These are phyloP conservation scores for Alternaria conjuncta DNA, from an alignment of 2,329 filamentous ascomycete species.

Conservation along the genomic window DNA sequence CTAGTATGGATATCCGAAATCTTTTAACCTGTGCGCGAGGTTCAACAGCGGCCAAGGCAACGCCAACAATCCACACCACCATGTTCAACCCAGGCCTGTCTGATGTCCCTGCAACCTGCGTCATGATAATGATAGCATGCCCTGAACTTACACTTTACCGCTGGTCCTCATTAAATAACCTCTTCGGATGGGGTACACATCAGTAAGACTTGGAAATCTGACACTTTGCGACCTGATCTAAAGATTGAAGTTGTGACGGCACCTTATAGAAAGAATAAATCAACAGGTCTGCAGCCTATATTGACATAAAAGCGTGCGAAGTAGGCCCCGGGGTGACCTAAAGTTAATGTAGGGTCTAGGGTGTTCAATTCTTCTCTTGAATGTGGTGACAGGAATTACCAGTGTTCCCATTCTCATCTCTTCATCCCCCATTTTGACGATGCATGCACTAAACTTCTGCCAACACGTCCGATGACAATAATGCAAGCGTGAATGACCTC, in stretches of 20 bases:
- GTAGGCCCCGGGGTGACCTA: too few relatives aligned
- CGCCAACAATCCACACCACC: background rate
- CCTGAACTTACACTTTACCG: background rate
- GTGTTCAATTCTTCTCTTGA: too few relatives aligned
- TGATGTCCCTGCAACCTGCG: background rate
- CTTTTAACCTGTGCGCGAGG: background rate
- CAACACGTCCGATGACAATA: background rate
- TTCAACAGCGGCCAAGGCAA: background rate
- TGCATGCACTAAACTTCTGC: background rate
- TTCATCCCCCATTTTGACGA: background rate
- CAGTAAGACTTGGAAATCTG: background rate
- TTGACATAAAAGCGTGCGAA: too few relatives aligned
- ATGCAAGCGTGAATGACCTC: background rate
- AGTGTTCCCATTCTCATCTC: background rate
- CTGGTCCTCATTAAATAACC: background rate
- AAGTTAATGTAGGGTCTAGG: too few relatives aligned
- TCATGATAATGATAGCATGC: background rate
- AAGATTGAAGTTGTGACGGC: too few relatives aligned
- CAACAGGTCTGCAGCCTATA: too few relatives aligned
- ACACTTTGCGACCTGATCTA: too few relatives aligned
- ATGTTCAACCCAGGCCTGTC: background rate
- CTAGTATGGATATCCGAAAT: conserved; percentile 1
- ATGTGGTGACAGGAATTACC: too few relatives aligned
- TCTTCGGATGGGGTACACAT: background rate
- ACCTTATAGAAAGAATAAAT: too few relatives aligned